Base-by-base conservation (phyloP, 192 early-diverging fungal species). In the Spizellomyces punctatus region DNA sequence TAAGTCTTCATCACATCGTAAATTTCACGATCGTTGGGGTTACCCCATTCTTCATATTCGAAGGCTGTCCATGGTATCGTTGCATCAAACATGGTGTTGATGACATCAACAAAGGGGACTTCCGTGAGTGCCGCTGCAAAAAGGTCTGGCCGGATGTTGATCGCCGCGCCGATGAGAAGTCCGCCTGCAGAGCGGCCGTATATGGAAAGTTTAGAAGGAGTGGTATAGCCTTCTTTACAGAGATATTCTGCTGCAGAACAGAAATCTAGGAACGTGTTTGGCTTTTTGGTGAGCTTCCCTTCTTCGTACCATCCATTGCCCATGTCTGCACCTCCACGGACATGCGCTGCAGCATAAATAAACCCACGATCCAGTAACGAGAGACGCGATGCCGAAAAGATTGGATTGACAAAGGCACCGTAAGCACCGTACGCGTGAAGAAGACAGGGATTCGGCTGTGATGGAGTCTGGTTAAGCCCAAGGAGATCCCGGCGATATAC, bases 1-100 rank as follows among this genome's bases (percentile, higher is more conserved):
- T 83, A 83, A 10, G 69, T 72, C 19, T 72, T 66, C 73, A 83
- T 80, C 58, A 76, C 71, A 8, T 83, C 70, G 62, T 76, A 83
- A 43, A 74, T 74, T 8, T 78, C 77, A 46, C 64, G 21, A 56
- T 78, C 64, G 61, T 81, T 75, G 44, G 81, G 79, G 58, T 83
- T 83, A 17, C 81, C 81, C 78, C 80, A 81, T 57, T 81, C 79
- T 52, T 82, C 76, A 22, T 71, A 82, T 62, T 82, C 81, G 56
- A 72, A 69, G 5, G 67, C 72, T 19, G 81, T 82, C 67, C 67
- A 70, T 17, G 81, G 81, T n/a, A 82, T 82, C 10, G 54, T 67
- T 2, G 63, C 8, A 52, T 82, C 81, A 57, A 82, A 72, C 76
- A 78, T 81, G 46, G 75, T 78, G 50, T 83, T 83, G 69, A 83